A percentile compares a stretch with the other conserved stretches of the same genome.
phyloP scores from a whole-genome alignment of 73 alveolate genomes.

The Breviolum minutum region DNA sequence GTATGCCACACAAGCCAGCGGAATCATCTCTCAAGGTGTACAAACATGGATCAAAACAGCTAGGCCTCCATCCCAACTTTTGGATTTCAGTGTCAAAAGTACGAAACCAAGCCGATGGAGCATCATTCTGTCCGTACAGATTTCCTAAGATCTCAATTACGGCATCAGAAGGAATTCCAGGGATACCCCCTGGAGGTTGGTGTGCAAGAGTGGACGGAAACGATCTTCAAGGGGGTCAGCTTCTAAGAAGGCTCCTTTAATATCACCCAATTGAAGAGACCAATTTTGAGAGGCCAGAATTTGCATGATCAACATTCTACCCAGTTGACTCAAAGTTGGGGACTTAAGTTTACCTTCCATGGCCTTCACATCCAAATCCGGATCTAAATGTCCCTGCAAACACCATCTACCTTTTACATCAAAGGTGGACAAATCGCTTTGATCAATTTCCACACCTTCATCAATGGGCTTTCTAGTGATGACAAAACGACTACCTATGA shows the following conservation, averaged over 20 bases:
- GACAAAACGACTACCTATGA: background rate
- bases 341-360: background rate
- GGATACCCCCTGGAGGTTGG: background rate
- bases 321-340: background rate
- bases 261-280: background rate
- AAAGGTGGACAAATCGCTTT: background rate
- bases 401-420: background rate
- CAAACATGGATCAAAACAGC: background rate
- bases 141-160: background rate
- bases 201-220: background rate
- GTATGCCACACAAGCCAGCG: background rate
- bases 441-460: background rate
- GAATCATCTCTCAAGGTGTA: background rate
- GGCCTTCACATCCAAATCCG: background rate
- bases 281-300: background rate
- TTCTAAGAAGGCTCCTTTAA: slow-evolving; percentile 18
- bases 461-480: background rate
- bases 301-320: background rate
- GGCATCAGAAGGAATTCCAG: background rate
- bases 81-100: background rate
- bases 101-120: background rate
- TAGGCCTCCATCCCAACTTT: background rate
- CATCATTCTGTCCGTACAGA: slow-evolving; percentile 18
- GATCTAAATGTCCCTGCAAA: slow-evolving; percentile 19
- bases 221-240: background rate